Evolutionary conservation across 176 grass and related monocot genomes (phyloP), one percentile per base, ranked within the genome.

Genomic region (Urochloa ruziziensis): DNA sequence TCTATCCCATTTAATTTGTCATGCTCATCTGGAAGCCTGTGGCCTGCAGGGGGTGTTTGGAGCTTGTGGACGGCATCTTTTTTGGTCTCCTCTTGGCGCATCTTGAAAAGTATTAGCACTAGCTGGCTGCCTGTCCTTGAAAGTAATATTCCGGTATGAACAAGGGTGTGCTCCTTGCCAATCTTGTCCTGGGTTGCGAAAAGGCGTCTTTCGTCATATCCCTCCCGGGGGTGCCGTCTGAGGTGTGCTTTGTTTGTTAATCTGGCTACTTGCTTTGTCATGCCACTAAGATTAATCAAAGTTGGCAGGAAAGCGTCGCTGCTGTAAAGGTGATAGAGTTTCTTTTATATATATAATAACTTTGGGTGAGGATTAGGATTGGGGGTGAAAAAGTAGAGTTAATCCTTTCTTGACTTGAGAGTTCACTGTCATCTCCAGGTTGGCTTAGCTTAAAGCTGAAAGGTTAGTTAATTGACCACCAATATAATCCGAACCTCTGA

Each of bases 121-220:
- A 48, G 44, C 28, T 15, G 18, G 17, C 28, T 10, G 49, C 25
- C 46, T 64, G 58, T 53, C 70, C 43, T 30, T 21, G 30, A 52
- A 64, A 47, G 58, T 34, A 39, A 75, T 53, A 52, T 65, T 51
- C 43, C 6, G 52, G 15, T 64, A 4, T n/a, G 9, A 17, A 11
- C 27, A 7, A 30, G 70, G 59, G 70, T 35, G 70, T 35, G 14
- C 16, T 10, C 4, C n/a, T 2, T 66, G 46, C 7, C 71, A 66
- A 66, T 65, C 2, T 40, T 75, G 34, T 30, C 72, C 10, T 47
- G 19, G 7, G 46, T 61, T 42, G 62, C 0, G 35, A 76, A 84
- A 67, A 67, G 47, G 72, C 11, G 35, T 28, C 47, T 66, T 75
- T 76, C 70, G 82, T 64, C 82, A 42, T 56, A 49, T 72, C 69